These are phyloP conservation scores for Phytophthora cryptogea DNA, from an alignment of 352 stramenopile genomes.

Conservation along the genomic window DNA sequence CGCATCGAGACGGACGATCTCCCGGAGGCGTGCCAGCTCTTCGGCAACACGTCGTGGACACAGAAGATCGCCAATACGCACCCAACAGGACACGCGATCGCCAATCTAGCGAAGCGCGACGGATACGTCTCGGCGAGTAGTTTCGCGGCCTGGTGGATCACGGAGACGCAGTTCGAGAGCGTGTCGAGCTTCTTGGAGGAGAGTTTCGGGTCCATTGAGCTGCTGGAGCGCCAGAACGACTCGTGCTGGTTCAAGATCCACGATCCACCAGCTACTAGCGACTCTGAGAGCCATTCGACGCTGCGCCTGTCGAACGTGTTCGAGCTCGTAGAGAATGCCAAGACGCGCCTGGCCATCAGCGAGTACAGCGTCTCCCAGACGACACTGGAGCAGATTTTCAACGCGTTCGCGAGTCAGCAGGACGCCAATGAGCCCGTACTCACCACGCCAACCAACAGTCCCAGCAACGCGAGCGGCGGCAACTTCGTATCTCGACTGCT, in stretches of 20 bases:
- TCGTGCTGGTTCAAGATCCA: slow-evolving; percentile 68
- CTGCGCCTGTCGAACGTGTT: slow-evolving; percentile 76
- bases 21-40: slow-evolving; percentile 36
- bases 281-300: not conserved
- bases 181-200: slow-evolving; percentile 44
- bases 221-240: slow-evolving; percentile 77
- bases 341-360: slow-evolving; percentile 51
- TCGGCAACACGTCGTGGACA: slow-evolving; percentile 45
- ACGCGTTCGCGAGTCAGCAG: slow-evolving; percentile 86
- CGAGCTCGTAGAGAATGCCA: slow-evolving; percentile 57
- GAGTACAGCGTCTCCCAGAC: slow-evolving; percentile 91
- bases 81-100: slow-evolving; percentile 65
- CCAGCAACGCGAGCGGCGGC: slow-evolving; percentile 4
- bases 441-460: slow-evolving; percentile 15
- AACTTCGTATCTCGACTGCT: slow-evolving; percentile 16
- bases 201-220: slow-evolving; percentile 40
- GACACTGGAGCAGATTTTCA: slow-evolving; percentile 93
- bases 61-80: slow-evolving; percentile 51
- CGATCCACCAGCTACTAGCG: slow-evolving; percentile 12
- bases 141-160: slow-evolving; percentile 62
- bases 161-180: slow-evolving; percentile 55
- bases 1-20: slow-evolving; percentile 33
- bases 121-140: slow-evolving; percentile 38
- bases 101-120: slow-evolving; percentile 53
- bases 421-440: slow-evolving; percentile 36